Evolutionary conservation across 164 flowering plant genomes (phyloP), one percentile per base, ranked within the genome.

Genomic region (Aristolochia californica): DNA sequence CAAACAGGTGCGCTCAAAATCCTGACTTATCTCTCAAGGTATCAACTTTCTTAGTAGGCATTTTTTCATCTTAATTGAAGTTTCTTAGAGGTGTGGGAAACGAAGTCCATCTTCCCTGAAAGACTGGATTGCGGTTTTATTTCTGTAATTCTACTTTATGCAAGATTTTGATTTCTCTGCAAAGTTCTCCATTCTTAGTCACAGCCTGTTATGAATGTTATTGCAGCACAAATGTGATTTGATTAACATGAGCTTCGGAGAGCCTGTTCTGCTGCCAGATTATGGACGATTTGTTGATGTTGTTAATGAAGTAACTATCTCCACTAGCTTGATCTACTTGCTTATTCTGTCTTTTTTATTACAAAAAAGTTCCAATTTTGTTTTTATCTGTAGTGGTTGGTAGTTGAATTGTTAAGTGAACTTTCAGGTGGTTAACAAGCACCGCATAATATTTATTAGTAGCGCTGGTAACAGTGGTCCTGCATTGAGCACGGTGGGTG

Each of bases 381-480:
- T 22, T 20, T 5, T 50, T 50, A 14, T 50, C 10, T 21, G 13
- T 10, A 24, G 5, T 13, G 14, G 27, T 24, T 23, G 15, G 26
- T 5, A 4, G 9, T 10, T 50, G 17, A 22, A 50, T 50, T n/a
- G 22, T 23, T 20, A 23, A 11, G 10, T 34, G 4, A 12, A 34
- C 26, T 22, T 50, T 22, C 68, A 93, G 99, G 97, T 69, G 53
- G 97, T 93, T n/a, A 76, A 89, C 65, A 85, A 93, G 70, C 84
- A 89, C 68, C 84, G 78, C 17, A 26, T 93, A 49, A 79, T 87
- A 81, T 93, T 83, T 59, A 75, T 93, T 56, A 89, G 99, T 64
- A 93, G 99, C 74, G 99, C 97, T 77, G 99, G 99, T 25, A 93
- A 93, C 62, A 79, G 77, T 75, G 99, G 99, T 23, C 99, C 99